Evolutionary conservation across 495 filamentous ascomycete genomes (phyloP), one percentile per base, ranked within the genome.

Genomic region (Penicillium salamii): DNA sequence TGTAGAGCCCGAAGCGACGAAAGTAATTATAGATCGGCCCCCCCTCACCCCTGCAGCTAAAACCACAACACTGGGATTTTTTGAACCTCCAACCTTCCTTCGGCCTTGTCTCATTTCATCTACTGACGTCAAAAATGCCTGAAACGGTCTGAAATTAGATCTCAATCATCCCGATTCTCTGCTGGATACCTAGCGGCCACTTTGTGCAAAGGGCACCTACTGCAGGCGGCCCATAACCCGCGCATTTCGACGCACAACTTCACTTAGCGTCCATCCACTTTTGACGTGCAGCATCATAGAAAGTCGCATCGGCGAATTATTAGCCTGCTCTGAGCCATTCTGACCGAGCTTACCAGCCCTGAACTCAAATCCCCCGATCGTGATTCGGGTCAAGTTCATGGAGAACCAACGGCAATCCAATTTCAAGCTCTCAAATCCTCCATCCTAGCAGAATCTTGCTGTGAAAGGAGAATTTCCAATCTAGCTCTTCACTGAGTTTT

Each of bases 51-150:
- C 67, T 70, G 67, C 61, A 70, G 58, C 59, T 59, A 68, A 65
- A 70, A 67, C 69, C 67, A 68, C 60, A 61, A 41, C 59, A 53
- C 60, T 62, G 69, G 67, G 59, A 56, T 52, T 58, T 41, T 55
- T 42, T 49, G 51, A 53, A 53, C 53, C 35, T 54, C 50, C 45
- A 36, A 39, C 23, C 34, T 31, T 46, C 6, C 42, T 15, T 35
- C 26, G 38, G 32, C 38, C 21, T 46, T 34, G 38, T 36, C 44
- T 23, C 42, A 40, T 24, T 24, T 38, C 31, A 41, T 36, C 41
- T 38, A 18, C 41, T 36, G 40, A 48, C 43, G 17, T 26, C 37
- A 37, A 42, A 18, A 6, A 56, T 56, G 54, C 14, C 41, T 17
- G 13, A 8, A 15, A 15, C n/a, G 13, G 35, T 31, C 23, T 33